A percentile compares a stretch with the other conserved stretches of the same genome.
Conservation (phyloP, 495 filamentous ascomycete genomes). For the Annulohypoxylon stygium region DNA sequence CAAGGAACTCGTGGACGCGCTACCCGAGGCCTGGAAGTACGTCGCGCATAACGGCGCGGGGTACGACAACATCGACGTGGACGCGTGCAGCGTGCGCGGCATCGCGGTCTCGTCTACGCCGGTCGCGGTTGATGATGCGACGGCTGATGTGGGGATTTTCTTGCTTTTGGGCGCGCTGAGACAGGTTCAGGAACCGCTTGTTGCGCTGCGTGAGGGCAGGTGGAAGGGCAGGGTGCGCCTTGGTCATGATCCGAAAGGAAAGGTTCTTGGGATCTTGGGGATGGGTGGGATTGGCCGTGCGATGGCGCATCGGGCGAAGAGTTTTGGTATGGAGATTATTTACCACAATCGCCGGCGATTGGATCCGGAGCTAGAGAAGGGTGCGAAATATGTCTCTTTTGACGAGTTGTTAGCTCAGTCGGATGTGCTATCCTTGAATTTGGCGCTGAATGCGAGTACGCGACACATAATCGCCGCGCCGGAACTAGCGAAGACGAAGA, state of each 20-base stretch:
- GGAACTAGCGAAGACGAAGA: constrained; percentile 78
- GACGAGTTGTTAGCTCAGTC: constrained; percentile 73
- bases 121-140: constrained; percentile 76
- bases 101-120: constrained; percentile 78
- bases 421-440: constrained; percentile 77
- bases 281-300: constrained; percentile 88
- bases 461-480: constrained; percentile 74
- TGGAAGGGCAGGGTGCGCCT: constrained; percentile 63
- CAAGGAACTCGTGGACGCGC: constrained; percentile 70
- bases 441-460: constrained; percentile 74
- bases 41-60: constrained; percentile 90
- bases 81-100: constrained; percentile 71
- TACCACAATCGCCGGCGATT: constrained; percentile 78
- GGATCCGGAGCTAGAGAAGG: constrained; percentile 59
- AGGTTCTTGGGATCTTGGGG: constrained; percentile 82
- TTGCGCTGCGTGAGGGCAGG: constrained; percentile 70
- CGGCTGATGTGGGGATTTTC: constrained; percentile 79
- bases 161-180: constrained; percentile 77
- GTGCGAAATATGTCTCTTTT: constrained; percentile 70
- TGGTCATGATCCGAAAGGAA: constrained; percentile 77
- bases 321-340: constrained; percentile 77
- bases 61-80: constrained; percentile 84
- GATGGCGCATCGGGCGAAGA: constrained; percentile 65
- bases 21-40: constrained; percentile 79
- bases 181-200: constrained; percentile 72